Conservation (phyloP, 2,329 filamentous ascomycete species). For the Sclerotinia trifoliorum region DNA sequence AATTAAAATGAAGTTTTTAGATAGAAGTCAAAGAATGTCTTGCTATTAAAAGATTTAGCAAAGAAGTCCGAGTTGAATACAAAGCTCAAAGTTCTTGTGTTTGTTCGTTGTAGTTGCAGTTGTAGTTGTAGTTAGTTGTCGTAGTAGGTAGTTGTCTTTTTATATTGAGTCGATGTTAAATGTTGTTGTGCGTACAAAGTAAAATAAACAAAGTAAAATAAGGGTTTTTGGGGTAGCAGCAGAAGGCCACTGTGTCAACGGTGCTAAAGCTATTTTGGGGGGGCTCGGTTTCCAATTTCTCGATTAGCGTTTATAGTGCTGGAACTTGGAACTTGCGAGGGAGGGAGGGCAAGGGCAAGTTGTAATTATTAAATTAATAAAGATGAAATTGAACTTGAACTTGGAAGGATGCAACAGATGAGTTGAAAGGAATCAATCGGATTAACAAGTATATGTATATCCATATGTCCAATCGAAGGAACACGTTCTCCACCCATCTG, state of each 20-base stretch:
- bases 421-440: neutral
- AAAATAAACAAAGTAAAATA: neutral
- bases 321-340: neutral
- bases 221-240: neutral
- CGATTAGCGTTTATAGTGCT: neutral
- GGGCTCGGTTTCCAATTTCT: neutral
- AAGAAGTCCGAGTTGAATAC: neutral
- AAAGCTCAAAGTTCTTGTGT: neutral
- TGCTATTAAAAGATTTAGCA: conserved; percentile 14
- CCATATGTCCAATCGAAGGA: neutral
- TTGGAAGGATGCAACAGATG: neutral
- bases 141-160: neutral
- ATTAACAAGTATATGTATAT: neutral
- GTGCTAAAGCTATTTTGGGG: conserved; percentile 6
- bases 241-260: conserved; percentile 11
- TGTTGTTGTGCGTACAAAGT: neutral
- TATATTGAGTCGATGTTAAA: neutral
- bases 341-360: conserved; percentile 9
- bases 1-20: conserved; percentile 5
- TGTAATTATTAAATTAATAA: neutral
- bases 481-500: conserved; percentile 4
- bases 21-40: conserved; percentile 9
- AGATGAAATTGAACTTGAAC: neutral
- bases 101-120: neutral
- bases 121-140: neutral